These are phyloP conservation scores for Fusarium caatingaense DNA, from an alignment of 2,329 filamentous ascomycete genomes.

Conservation along the genomic window DNA sequence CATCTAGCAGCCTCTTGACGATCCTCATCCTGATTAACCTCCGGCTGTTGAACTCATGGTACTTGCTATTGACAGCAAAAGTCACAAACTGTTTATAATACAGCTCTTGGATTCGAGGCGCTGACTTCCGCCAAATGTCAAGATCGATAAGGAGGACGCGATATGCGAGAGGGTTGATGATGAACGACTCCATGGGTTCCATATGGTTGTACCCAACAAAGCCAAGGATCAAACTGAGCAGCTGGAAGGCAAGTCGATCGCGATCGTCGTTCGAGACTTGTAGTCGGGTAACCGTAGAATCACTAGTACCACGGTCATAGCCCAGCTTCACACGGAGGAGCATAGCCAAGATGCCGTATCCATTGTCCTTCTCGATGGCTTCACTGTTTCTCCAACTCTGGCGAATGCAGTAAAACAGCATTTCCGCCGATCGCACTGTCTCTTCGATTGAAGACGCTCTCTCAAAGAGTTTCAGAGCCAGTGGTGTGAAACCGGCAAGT, in stretches of 20 bases:
- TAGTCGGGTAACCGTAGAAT: conserved; percentile 54
- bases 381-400: conserved; percentile 98
- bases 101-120: conserved; percentile 80
- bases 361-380: conserved; percentile 95
- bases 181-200: conserved; percentile 87
- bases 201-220: conserved; percentile 90
- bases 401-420: conserved; percentile 86
- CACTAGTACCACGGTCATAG: conserved; percentile 52
- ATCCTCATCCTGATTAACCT: conserved; percentile 91
- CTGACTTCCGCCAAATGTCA: conserved; percentile 89
- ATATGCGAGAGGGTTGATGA: conserved; percentile 95
- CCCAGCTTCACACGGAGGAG: conserved; percentile 87
- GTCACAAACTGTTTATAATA: conserved; percentile 94
- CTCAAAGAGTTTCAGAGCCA: conserved; percentile 87
- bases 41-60: conserved; percentile 91
- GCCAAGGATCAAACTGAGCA: conserved; percentile 80
- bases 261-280: conserved; percentile 63
- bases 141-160: conserved; percentile 91
- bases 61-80: conserved; percentile 90
- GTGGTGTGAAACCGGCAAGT: conserved; percentile 87
- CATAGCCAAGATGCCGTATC: conserved; percentile 87
- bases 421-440: conserved; percentile 80
- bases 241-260: conserved; percentile 67
- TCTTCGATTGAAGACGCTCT: conserved; percentile 76
- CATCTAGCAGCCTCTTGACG: conserved; percentile 89